These are phyloP conservation scores for Sporobolomyces phaffii DNA, from an alignment of 768 basidiomycete species.

Conservation along the genomic window DNA sequence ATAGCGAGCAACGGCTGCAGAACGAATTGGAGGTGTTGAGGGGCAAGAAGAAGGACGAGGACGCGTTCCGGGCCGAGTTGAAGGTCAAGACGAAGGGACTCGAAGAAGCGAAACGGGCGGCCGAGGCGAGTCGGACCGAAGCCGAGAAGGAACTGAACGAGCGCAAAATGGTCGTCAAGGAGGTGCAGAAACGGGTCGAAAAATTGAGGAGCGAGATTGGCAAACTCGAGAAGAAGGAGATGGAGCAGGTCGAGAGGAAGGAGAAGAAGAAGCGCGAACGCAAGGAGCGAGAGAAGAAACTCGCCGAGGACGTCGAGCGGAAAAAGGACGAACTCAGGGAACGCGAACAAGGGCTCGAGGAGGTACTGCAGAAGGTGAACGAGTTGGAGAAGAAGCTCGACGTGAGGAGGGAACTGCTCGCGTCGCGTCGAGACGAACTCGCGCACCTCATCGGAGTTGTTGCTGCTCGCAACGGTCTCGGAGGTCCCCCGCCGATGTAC, in stretches of 20 bases:
- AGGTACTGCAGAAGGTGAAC: conserved; percentile 40
- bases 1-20: conserved; percentile 63
- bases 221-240: conserved; percentile 48
- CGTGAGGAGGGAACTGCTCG: conserved; percentile 34
- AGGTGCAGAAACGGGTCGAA: conserved; percentile 44
- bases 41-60: conserved; percentile 72
- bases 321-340: conserved; percentile 57
- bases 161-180: conserved; percentile 50
- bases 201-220: conserved; percentile 45
- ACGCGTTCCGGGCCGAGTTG: conserved; percentile 66
- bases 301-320: conserved; percentile 54
- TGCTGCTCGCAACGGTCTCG: conserved; percentile 32
- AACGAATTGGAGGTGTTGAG: conserved; percentile 67
- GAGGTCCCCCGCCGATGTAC: conserved; percentile 45
- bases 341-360: conserved; percentile 54
- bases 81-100: conserved; percentile 75
- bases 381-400: conserved; percentile 39
- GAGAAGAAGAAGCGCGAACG: conserved; percentile 45
- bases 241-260: conserved; percentile 39
- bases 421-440: conserved; percentile 29
- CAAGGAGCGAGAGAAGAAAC: conserved; percentile 59
- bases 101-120: conserved; percentile 77
- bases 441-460: conserved; percentile 24
- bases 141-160: conserved; percentile 79
- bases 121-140: conserved; percentile 72